These are phyloP conservation scores for Ajuga reptans DNA, from an alignment of 305 asterid genomes.

Conservation along the genomic window DNA sequence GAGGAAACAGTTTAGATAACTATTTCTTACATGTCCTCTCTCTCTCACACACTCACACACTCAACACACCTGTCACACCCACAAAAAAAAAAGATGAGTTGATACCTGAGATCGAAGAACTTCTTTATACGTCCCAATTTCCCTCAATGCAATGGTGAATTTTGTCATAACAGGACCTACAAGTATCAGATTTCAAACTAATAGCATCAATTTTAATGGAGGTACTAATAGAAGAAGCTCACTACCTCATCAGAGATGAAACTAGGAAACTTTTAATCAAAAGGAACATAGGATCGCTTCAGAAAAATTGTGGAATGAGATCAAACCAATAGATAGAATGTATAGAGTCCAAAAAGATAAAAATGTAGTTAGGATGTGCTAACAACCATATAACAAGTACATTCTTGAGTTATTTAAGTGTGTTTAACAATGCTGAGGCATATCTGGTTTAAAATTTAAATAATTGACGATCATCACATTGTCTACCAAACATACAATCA, in stretches of 20 bases:
- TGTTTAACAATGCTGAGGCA: neutral
- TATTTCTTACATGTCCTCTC: neutral
- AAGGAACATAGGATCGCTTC: neutral
- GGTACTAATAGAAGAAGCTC: conserved; percentile 16
- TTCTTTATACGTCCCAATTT: conserved; percentile 97
- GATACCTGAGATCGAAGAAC: conserved; percentile 98
- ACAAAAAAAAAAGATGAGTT: neutral
- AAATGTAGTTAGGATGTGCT: neutral
- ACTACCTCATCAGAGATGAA: conserved; percentile 13
- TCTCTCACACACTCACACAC: neutral
- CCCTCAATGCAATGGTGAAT: conserved; percentile 95
- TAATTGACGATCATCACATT: neutral
- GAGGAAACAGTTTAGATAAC: neutral
- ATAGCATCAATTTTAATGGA: conserved; percentile 12
- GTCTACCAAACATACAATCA: neutral
- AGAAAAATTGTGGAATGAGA: neutral
- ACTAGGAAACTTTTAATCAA: conserved; percentile 7
- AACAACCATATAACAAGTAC: conserved; percentile 18
- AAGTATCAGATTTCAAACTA: conserved; percentile 23
- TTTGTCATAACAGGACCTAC: conserved; percentile 99
- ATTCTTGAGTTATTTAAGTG: neutral
- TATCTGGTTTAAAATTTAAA: neutral
- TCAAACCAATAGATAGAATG: neutral
- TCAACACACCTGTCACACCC: neutral
- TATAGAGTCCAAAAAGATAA: neutral